phyloP scores from a whole-genome alignment of 371 early-diverging fungal species.

The Mucor plumbeus region DNA sequence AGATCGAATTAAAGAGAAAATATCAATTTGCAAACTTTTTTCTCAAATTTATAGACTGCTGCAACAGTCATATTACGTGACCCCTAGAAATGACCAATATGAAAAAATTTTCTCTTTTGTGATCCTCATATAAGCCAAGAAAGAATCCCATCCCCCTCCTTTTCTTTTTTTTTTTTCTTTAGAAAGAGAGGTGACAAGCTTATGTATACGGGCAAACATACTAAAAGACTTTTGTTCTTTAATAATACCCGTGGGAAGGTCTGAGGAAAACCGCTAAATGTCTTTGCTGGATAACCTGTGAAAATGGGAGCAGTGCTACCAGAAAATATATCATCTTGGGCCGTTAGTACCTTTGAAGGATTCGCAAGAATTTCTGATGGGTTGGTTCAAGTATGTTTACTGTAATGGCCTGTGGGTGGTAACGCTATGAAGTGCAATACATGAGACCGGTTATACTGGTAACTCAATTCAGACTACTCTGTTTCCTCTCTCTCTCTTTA shows the following conservation, averaged over 20 bases:
- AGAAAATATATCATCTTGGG: slow-evolving; percentile 32
- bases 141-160: slow-evolving; percentile 1
- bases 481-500: slow-evolving; percentile 32
- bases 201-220: slow-evolving; percentile 59
- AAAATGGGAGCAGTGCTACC: slow-evolving; percentile 52
- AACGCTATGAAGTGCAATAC: slow-evolving; percentile 60
- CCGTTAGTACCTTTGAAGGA: slow-evolving; percentile 30
- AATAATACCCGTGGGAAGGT: slow-evolving; percentile 57
- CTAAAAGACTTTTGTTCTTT: slow-evolving; percentile 45
- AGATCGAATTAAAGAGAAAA: slow-evolving; percentile 38
- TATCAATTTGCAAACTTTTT: slow-evolving; percentile 19
- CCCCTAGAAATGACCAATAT: slow-evolving; percentile 4
- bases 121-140: background rate
- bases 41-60: slow-evolving; percentile 6
- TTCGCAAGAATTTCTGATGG: slow-evolving; percentile 22
- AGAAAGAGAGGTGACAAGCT: slow-evolving; percentile 48
- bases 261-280: slow-evolving; percentile 56
- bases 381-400: slow-evolving; percentile 30
- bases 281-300: slow-evolving; percentile 51
- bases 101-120: slow-evolving; percentile 20
- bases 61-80: slow-evolving; percentile 7
- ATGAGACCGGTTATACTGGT: slow-evolving; percentile 41
- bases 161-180: slow-evolving; percentile 22
- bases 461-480: slow-evolving; percentile 63
- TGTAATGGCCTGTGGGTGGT: slow-evolving; percentile 52